These are phyloP conservation scores for Boechera retrofracta DNA, from an alignment of 345 rosid genomes.

Conservation along the genomic window DNA sequence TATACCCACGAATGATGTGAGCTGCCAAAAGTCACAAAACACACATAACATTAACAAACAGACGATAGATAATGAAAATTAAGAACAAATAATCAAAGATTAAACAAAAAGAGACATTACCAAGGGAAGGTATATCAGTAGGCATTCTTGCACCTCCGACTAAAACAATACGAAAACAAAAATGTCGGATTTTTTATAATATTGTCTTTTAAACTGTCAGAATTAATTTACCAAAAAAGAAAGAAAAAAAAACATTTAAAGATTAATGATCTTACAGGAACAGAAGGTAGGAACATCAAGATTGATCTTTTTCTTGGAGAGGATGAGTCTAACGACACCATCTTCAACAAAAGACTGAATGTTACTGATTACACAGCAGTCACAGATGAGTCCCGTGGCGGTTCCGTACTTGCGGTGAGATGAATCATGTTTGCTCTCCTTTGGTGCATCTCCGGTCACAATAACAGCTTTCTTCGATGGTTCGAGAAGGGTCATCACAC, in stretches of 20 bases:
- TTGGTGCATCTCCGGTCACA: not conserved
- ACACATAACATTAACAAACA: not conserved
- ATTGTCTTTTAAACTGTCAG: too few relatives aligned
- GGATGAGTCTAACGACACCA: slow-evolving; percentile 24
- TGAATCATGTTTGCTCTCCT: slow-evolving; percentile 11
- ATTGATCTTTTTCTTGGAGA: slow-evolving; percentile 15
- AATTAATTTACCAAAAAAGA: not conserved
- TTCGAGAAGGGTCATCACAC: not conserved
- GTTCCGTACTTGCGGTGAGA: slow-evolving; percentile 11
- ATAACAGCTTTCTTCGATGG: not conserved
- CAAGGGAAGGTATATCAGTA: not conserved
- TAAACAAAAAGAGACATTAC: not conserved
- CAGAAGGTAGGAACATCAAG: not conserved
- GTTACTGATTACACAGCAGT: slow-evolving; percentile 18
- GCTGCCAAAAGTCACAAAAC: not conserved
- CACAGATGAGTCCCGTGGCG: slow-evolving; percentile 19
- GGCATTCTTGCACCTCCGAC: not conserved
- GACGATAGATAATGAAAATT: not conserved
- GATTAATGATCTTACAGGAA: not conserved
- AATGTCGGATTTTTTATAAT: not conserved
- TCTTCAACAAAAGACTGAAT: not conserved
- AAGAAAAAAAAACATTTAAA: not conserved
- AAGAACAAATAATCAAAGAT: not conserved
- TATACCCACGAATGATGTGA: not conserved
- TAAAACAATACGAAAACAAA: not conserved